Evolutionary conservation across 2,329 filamentous ascomycete species (phyloP).

Genomic region (Aspergillus intermedius): DNA sequence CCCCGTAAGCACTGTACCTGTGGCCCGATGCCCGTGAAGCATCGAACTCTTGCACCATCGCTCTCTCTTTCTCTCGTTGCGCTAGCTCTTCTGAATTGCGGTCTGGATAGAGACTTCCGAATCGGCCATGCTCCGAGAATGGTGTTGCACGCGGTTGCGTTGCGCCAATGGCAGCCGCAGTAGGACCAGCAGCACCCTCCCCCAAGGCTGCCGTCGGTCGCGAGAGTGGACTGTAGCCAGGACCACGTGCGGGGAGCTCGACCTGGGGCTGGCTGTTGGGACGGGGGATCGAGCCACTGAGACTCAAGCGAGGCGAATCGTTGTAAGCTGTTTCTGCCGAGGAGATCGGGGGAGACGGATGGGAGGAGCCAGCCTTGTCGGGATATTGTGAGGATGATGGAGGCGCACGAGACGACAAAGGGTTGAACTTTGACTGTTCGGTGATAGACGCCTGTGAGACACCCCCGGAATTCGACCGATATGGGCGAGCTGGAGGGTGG

Average conservation of each 20-base stretch:
- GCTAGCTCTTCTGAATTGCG: slow-evolving; percentile 29
- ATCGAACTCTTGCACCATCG: slow-evolving; percentile 24
- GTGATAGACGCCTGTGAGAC: slow-evolving; percentile 16
- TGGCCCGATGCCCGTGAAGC: slow-evolving; percentile 18
- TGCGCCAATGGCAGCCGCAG: slow-evolving; percentile 10
- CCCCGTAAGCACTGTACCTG: slow-evolving; percentile 27
- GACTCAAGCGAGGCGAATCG: slow-evolving; percentile 37
- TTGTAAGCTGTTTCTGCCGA: slow-evolving; percentile 28
- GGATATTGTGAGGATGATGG: slow-evolving; percentile 26
- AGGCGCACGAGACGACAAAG: slow-evolving; percentile 20
- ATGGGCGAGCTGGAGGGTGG: slow-evolving; percentile 24
- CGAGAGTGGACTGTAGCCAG: slow-evolving; percentile 31
- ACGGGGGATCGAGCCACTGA: slow-evolving; percentile 37
- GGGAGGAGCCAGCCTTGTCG: slow-evolving; percentile 29
- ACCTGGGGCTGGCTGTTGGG: slow-evolving; percentile 38
- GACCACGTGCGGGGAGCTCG: slow-evolving; percentile 25
- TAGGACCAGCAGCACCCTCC: slow-evolving; percentile 10
- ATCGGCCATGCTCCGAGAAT: slow-evolving; percentile 27
- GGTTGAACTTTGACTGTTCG: slow-evolving; percentile 29
- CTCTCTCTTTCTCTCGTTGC: slow-evolving; percentile 29
- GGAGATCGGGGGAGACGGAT: slow-evolving; percentile 29
- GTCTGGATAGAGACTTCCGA: slow-evolving; percentile 28
- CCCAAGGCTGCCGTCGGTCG: slow-evolving; percentile 20
- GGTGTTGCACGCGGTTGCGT: slow-evolving; percentile 20
- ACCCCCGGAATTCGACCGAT: slow-evolving; percentile 32